Evolutionary conservation across 371 early-diverging fungal genomes (phyloP).

Genomic region (Mucor indicus): DNA sequence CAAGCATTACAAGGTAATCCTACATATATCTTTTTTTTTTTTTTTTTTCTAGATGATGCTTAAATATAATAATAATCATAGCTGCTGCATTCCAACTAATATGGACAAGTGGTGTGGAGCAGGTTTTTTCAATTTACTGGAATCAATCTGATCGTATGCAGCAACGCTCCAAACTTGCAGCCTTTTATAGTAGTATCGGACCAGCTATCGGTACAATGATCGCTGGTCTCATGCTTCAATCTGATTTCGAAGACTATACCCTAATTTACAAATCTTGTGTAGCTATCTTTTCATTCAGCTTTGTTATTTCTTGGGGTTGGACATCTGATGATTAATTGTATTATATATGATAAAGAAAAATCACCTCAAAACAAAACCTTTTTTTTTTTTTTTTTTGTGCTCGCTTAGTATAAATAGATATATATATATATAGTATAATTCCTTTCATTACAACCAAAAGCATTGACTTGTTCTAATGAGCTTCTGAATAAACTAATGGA

Average conservation of each 20-base stretch:
- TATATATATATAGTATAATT: too few species aligned
- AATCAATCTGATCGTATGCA: conserved; percentile 30
- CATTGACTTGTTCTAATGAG: too few species aligned
- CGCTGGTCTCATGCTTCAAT: conserved; percentile 22
- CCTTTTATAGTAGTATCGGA: conserved; percentile 31
- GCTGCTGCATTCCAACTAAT: conserved; percentile 26
- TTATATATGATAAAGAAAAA: too few species aligned
- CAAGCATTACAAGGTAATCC: conserved; percentile 22
- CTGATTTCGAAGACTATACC: conserved; percentile 18
- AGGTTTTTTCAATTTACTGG: conserved; percentile 23
- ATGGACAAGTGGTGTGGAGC: conserved; percentile 30
- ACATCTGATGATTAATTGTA: conserved; percentile 17
- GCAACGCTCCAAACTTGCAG: conserved; percentile 26
- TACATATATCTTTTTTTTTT: not conserved
- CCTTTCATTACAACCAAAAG: too few species aligned
- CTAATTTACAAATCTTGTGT: conserved; percentile 24
- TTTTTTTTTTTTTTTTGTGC: not conserved
- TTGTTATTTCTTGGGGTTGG: conserved; percentile 47
- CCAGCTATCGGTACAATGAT: conserved; percentile 29
- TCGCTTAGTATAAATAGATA: too few species aligned
- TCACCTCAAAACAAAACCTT: conserved; percentile 6
- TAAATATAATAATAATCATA: conserved; percentile 3
- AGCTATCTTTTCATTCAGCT: conserved; percentile 27
- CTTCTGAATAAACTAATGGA: too few species aligned
- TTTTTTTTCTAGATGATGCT: too few species aligned